Conservation (phyloP, 495 filamentous ascomycete genomes). For the Endocarpon pusillum region DNA sequence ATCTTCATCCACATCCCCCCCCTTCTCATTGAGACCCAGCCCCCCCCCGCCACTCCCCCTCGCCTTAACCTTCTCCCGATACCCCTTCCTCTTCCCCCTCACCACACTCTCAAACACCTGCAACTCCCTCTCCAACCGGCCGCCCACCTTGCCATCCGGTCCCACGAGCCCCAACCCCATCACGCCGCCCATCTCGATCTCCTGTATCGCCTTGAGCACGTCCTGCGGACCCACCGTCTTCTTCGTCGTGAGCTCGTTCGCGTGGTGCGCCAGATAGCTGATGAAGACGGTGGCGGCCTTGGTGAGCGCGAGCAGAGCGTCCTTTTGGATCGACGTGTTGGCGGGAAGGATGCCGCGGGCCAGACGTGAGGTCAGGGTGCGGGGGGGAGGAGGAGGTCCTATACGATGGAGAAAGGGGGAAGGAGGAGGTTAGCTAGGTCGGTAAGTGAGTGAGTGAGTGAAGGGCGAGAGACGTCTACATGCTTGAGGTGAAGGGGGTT, state of each 20-base stretch:
- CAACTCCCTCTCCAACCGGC: slow-evolving; percentile 40
- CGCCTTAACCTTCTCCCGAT: slow-evolving; percentile 35
- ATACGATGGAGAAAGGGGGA: no score
- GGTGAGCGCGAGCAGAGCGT: slow-evolving; percentile 76
- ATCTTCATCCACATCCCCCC: slow-evolving; percentile 23
- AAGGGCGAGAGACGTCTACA: no score
- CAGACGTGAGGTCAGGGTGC: slow-evolving; percentile 81
- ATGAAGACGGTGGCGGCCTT: slow-evolving; percentile 93
- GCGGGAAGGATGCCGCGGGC: slow-evolving; percentile 94
- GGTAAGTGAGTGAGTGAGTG: no score
- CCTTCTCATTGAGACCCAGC: slow-evolving; percentile 15
- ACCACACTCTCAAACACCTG: slow-evolving; percentile 43
- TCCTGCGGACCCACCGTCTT: slow-evolving; percentile 77
- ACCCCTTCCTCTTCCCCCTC: slow-evolving; percentile 44
- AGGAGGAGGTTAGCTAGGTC: no score
- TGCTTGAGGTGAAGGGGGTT: no score
- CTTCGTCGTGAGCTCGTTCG: slow-evolving; percentile 62
- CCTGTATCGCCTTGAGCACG: slow-evolving; percentile 64
- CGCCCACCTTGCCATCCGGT: slow-evolving; percentile 40
- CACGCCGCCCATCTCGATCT: slow-evolving; percentile 72
- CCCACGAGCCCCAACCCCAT: no score
- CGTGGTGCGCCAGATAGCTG: slow-evolving; percentile 64
- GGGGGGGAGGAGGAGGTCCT: slow-evolving; percentile 89
- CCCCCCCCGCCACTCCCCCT: slow-evolving; percentile 15
- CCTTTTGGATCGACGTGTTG: slow-evolving; percentile 87